A percentile compares a stretch with the other conserved stretches of the same genome.
Evolutionary conservation across 495 filamentous ascomycete genomes (phyloP).

Genomic region (Xylaria sp.): DNA sequence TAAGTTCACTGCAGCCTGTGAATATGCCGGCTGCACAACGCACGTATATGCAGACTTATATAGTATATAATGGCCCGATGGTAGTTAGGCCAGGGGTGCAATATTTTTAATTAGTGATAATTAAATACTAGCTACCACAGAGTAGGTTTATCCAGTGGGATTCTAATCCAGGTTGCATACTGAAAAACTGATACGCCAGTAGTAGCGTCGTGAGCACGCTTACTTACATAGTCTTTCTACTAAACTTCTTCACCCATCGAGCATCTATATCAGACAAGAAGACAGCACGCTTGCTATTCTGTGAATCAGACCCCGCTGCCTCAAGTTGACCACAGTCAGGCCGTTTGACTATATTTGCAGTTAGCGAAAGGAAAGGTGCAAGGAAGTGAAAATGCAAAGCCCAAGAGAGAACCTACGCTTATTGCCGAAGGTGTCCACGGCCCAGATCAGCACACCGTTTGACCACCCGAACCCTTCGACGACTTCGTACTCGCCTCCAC

Average conservation of each 20-base stretch:
- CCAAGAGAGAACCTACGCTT: conserved; percentile 29
- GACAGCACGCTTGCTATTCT: conserved; percentile 44
- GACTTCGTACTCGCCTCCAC: conserved; percentile 59
- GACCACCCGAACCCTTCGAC: conserved; percentile 62
- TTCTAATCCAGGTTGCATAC: conserved; percentile 12
- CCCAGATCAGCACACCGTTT: conserved; percentile 60
- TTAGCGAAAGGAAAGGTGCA: conserved; percentile 4
- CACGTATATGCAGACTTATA: background rate
- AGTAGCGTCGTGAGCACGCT: background rate
- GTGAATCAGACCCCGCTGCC: conserved; percentile 40
- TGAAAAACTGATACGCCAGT: background rate
- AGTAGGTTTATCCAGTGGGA: background rate
- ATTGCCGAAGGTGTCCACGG: conserved; percentile 52
- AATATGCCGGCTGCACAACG: background rate
- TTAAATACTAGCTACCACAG: background rate
- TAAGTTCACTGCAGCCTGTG: background rate
- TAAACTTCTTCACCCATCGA: conserved; percentile 49
- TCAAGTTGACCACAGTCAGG: conserved; percentile 54
- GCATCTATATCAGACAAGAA: conserved; percentile 50
- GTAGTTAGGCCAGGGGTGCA: background rate
- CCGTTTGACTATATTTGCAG: conserved; percentile 35
- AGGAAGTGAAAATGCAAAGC: background rate
- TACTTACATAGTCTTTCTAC: conserved; percentile 23
- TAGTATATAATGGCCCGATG: background rate
- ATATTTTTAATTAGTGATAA: background rate